Base-by-base conservation (phyloP, 805 yeast species). In the Ogataea sp. region DNA sequence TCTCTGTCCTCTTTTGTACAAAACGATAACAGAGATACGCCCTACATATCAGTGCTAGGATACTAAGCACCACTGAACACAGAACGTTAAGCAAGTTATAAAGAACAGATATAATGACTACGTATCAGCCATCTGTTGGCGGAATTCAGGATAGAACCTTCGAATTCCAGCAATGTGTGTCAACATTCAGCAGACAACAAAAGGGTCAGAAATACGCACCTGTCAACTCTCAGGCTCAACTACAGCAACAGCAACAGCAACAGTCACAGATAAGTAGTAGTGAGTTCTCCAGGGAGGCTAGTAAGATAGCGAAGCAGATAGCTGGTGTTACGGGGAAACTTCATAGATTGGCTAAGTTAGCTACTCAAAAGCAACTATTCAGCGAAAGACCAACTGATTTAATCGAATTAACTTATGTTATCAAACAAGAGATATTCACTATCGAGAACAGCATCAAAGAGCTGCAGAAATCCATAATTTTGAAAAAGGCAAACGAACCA, bases 311-410 rank as follows among this genome's bases (percentile, higher is more conserved):
- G 36, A 80, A 78, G 54, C 97, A 93, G 52, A 86, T 93, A 38
- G 82, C 89, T 10, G 80, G 78, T 39, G 86, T 90, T 11, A 89
- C 96, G 6, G 86, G 78, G 39, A 68, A 88, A 49, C 67, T 93
- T 40, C 78, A 83, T 29, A 80, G 87, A 51, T 68, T 93, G 39
- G 96, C 97, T 3, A 28, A 17, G 28, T 54, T 93, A 47, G 97
- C 98, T 3, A 87, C 83, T 58, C 70, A 88, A 50, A 89, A 88
- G 56, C 95, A 96, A 16, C 62, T 90, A 55, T 86, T 93, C 48
- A 96, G 89, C 54, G 98, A 93, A 61, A 80, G 83, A 48, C 97
- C 97, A 1, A 80, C 86, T 14, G 97, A 93, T 55, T 86, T 93
- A 46, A 85, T 89, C 17, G 96, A 93, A 58, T 67, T 93, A 46